phyloP scores from a whole-genome alignment of 2,329 filamentous ascomycete genomes.

The Botrytis hyacinthi region DNA sequence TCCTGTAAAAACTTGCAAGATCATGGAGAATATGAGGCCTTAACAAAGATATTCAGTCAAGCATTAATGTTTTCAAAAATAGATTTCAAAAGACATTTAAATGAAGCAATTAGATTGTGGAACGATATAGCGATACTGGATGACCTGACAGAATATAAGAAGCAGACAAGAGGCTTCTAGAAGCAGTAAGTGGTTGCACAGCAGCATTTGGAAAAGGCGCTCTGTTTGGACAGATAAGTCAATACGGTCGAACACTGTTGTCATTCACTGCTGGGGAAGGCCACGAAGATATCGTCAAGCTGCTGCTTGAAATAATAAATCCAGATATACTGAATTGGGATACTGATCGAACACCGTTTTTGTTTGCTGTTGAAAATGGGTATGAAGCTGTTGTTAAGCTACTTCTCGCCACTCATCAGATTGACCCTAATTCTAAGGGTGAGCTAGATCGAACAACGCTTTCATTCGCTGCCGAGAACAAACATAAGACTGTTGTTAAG shows the following conservation, averaged over 20 bases:
- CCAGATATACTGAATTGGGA: too few relatives aligned
- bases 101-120: neutral
- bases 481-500: too few relatives aligned
- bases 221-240: too few relatives aligned
- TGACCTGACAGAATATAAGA: accelerated
- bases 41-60: neutral
- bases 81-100: accelerated
- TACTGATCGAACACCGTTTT: neutral
- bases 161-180: neutral
- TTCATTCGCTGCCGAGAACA: too few relatives aligned
- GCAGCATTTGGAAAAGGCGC: too few relatives aligned
- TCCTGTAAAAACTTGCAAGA: accelerated
- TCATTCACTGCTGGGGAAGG: neutral
- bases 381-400: neutral
- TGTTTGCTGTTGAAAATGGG: accelerated
- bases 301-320: neutral
- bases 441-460: too few relatives aligned
- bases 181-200: too few relatives aligned
- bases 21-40: accelerated
- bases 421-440: too few relatives aligned
- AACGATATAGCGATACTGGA: neutral
- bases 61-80: accelerated
- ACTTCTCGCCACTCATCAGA: neutral
- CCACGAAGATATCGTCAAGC: too few relatives aligned
- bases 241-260: neutral